phyloP scores from a whole-genome alignment of 768 basidiomycete species.

The Trametes punicea region DNA sequence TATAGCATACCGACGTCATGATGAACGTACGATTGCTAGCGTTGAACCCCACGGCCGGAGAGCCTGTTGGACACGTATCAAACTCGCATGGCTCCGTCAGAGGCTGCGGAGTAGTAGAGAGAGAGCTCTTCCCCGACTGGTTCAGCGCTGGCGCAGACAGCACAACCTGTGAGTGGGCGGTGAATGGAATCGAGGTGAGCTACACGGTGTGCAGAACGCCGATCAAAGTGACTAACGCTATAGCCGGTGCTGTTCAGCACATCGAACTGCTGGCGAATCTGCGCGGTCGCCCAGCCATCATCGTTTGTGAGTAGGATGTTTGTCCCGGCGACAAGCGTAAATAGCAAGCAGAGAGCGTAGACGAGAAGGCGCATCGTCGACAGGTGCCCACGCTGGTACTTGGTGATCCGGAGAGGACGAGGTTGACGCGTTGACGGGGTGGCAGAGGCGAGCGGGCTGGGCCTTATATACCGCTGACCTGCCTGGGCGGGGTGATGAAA shows the following conservation, averaged over 20 bases:
- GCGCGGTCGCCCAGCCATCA: conserved; percentile 34
- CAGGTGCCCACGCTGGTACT: not conserved
- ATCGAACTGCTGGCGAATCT: conserved; percentile 31
- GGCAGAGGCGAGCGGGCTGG: not conserved
- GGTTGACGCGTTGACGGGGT: not conserved
- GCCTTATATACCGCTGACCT: not conserved
- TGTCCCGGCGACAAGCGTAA: not conserved
- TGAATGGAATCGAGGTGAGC: too few relatives aligned
- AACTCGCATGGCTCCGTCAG: conserved; percentile 33
- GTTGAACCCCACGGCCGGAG: conserved; percentile 31
- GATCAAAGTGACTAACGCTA: conserved; percentile 19
- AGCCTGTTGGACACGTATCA: conserved; percentile 31
- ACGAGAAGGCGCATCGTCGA: not conserved
- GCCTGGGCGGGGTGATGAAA: not conserved
- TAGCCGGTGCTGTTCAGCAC: conserved; percentile 26
- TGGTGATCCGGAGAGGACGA: not conserved
- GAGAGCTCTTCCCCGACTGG: conserved; percentile 34
- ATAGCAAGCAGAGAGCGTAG: not conserved
- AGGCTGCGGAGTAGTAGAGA: conserved; percentile 24
- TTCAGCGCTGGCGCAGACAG: conserved; percentile 33
- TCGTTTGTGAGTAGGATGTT: conserved; percentile 30
- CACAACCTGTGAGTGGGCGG: conserved; percentile 23
- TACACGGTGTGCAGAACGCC: too few relatives aligned
- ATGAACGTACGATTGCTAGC: conserved; percentile 24
- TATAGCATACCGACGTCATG: not conserved